phyloP scores from a whole-genome alignment of 805 yeast species.

The Hemisphaericaspora nanyangensis region DNA sequence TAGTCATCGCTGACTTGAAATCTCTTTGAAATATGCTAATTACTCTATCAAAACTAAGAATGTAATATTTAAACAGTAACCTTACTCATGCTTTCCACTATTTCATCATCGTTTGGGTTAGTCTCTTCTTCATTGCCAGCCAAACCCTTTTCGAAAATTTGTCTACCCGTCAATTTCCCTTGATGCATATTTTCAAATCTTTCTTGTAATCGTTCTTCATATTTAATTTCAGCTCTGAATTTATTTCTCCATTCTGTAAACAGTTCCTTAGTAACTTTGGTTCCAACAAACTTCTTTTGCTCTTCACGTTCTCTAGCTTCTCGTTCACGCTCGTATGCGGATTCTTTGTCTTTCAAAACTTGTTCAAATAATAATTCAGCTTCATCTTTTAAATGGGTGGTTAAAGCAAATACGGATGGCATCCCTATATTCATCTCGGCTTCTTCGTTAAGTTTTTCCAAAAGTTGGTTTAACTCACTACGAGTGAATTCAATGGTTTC shows the following conservation, averaged over 20 bases:
- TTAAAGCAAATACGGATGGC: constrained; percentile 83
- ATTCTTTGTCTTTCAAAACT: constrained; percentile 54
- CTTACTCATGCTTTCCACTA: constrained; percentile 1
- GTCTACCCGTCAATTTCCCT: constrained; percentile 81
- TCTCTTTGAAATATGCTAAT: no score
- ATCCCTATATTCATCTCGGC: constrained; percentile 83
- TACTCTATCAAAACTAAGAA: no score
- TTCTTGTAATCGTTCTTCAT: constrained; percentile 53
- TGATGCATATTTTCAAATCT: constrained; percentile 57
- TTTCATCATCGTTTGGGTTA: constrained; percentile 30
- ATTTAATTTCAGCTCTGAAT: constrained; percentile 71
- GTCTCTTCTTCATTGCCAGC: constrained; percentile 50
- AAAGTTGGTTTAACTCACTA: constrained; percentile 42
- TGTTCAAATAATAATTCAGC: constrained; percentile 66
- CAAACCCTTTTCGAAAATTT: constrained; percentile 86
- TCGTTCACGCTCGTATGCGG: constrained; percentile 46
- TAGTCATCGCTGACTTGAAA: no score
- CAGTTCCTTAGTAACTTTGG: constrained; percentile 79
- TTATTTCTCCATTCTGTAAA: constrained; percentile 66
- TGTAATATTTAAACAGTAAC: constrained; percentile 5
- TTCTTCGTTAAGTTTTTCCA: constrained; percentile 44
- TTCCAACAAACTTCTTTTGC: constrained; percentile 87
- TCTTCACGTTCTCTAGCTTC: constrained; percentile 73
- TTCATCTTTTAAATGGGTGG: constrained; percentile 73
- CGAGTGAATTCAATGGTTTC: constrained; percentile 55